Evolutionary conservation across 2,329 filamentous ascomycete genomes (phyloP), one percentile per base, ranked within the genome.

Genomic region (Cladosporium sp.): DNA sequence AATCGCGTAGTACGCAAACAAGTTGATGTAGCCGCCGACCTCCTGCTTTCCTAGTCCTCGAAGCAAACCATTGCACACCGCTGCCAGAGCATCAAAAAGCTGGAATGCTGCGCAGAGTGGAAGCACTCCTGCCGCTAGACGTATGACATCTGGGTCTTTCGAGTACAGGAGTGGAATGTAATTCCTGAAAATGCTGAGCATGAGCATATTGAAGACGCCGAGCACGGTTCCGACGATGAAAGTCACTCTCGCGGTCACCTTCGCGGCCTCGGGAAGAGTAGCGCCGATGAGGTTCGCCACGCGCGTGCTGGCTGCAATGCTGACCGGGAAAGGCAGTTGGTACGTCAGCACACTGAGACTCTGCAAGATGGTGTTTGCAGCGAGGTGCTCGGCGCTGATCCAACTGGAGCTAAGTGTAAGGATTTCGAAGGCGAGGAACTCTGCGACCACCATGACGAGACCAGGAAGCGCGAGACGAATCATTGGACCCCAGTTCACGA

Each of bases 201-300:
- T 66, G 11, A 87, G 80, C 57, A 94, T 81, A 77, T 97, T 98
- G 75, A 94, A 84, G 16, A 93, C 65, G 21, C 93, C 93, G n/a
- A 97, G 85, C 18, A 91, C 69, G 58, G 86, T 81, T 3, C 90
- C 89, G 3, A 85, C 86, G 1, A 83, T 82, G 68, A 96, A 84
- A 4, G 88, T 89, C 65, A 97, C 93, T 77, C 86, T 89, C n/a
- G 90, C 91, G 0, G 90, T 90, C 3, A 87, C 90, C 75, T 89
- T 92, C 18, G 93, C 93, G 0, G 93, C 91, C 55, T 89, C 88
- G 2, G 91, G 88, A 12, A 97, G 84, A 0, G 89, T 90, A 0
- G 94, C 93, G 10, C 94, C 95, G 68, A 98, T 96, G 37, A 98
- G 81, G 72, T 97, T 98, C 21, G 93, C 94, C 16, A 97, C 88